Evolutionary conservation across 805 yeast species (phyloP).

Genomic region (Cyberlindnera nakhonratchasimensis): DNA sequence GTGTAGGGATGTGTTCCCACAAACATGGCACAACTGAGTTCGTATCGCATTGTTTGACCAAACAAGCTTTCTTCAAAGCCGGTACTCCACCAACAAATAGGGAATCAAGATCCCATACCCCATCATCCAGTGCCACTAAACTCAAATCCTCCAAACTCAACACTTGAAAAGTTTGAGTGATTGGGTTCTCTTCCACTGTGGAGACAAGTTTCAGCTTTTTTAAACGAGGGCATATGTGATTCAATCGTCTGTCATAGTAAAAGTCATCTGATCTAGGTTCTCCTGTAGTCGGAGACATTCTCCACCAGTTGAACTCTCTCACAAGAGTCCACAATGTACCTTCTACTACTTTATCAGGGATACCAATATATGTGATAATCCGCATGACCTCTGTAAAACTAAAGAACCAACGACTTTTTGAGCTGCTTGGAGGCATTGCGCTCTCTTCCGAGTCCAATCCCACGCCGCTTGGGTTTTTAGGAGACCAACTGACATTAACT

Average conservation of each 20-base stretch:
- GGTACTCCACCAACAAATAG: neutral
- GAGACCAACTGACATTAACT: neutral
- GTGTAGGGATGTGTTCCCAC: neutral
- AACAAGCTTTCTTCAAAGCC: neutral
- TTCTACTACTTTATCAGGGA: conserved; percentile 1
- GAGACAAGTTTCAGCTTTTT: neutral
- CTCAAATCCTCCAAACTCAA: neutral
- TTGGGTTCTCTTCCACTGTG: neutral
- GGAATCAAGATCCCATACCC: neutral
- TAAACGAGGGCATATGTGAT: neutral
- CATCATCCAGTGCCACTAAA: neutral
- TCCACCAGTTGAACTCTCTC: neutral
- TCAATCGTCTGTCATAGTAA: neutral
- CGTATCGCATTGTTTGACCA: neutral
- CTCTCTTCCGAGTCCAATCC: neutral
- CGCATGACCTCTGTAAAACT: neutral
- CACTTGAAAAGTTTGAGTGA: neutral
- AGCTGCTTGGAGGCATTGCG: neutral
- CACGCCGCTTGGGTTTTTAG: neutral
- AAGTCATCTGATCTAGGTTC: neutral
- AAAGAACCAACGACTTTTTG: neutral
- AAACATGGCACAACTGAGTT: no score
- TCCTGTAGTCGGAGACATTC: conserved; percentile 1
- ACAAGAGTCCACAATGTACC: neutral
- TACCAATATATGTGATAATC: neutral